Conservation (phyloP, 768 basidiomycete species). For the Psilocybe azurescens region DNA sequence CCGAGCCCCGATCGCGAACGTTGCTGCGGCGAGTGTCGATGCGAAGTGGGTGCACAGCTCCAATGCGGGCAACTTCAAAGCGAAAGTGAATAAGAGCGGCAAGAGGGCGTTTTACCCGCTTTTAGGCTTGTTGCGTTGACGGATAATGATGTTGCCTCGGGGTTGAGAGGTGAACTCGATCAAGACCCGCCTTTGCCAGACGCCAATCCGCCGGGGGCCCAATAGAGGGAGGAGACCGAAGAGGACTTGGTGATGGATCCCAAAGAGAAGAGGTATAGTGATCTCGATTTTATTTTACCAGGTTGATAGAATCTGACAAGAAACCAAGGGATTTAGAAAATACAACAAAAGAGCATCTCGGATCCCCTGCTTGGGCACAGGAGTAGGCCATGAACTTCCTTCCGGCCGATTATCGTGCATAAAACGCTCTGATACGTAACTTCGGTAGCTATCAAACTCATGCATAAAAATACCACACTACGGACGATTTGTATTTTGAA, state of each 20-base stretch:
- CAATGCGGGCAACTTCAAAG: slow-evolving; percentile 31
- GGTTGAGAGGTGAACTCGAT: slow-evolving; percentile 24
- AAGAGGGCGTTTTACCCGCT: slow-evolving; percentile 32
- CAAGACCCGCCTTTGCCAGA: slow-evolving; percentile 25
- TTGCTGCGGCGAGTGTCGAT: slow-evolving; percentile 14
- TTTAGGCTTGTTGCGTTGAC: slow-evolving; percentile 34
- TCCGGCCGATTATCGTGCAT: no score
- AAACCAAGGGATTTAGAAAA: no score
- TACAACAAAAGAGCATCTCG: no score
- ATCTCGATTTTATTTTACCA: background rate
- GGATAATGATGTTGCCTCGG: slow-evolving; percentile 21
- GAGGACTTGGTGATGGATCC: no score
- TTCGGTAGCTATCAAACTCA: no score
- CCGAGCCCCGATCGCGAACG: slow-evolving; percentile 17
- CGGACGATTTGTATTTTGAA: no score
- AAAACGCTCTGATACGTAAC: no score
- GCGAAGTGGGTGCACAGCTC: slow-evolving; percentile 29
- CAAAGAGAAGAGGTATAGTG: background rate
- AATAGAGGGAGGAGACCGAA: slow-evolving; percentile 11
- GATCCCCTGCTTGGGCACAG: no score
- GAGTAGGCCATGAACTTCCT: no score
- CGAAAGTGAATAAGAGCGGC: slow-evolving; percentile 24
- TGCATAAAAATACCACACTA: no score
- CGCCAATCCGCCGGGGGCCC: slow-evolving; percentile 22
- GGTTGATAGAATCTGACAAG: no score